These are phyloP conservation scores for Saccharomycodes ludwigii DNA, from an alignment of 805 yeast species.

Conservation along the genomic window DNA sequence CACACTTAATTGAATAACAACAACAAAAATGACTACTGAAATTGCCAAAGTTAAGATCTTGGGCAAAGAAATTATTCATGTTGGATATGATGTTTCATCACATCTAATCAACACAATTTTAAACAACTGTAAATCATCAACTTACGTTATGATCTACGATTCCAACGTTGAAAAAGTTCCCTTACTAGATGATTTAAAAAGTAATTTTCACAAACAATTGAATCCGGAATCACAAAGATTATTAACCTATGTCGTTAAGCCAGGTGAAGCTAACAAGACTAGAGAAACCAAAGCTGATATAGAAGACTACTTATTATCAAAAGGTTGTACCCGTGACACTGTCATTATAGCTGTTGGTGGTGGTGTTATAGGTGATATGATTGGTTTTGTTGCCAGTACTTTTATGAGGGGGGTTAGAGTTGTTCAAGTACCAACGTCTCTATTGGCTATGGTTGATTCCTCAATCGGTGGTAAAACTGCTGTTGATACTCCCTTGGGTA, in stretches of 20 bases:
- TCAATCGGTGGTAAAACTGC: slow-evolving; percentile 98
- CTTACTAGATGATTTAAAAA: slow-evolving; percentile 37
- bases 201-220: slow-evolving; percentile 30
- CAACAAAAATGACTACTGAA: slow-evolving; percentile 4
- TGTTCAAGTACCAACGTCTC: slow-evolving; percentile 86
- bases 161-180: slow-evolving; percentile 60
- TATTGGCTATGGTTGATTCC: slow-evolving; percentile 95
- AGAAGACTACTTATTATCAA: slow-evolving; percentile 70
- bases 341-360: slow-evolving; percentile 93
- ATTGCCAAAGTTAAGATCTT: slow-evolving; percentile 55
- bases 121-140: slow-evolving; percentile 58
- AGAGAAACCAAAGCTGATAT: slow-evolving; percentile 84
- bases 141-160: slow-evolving; percentile 87
- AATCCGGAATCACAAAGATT: slow-evolving; percentile 47
- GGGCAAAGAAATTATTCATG: slow-evolving; percentile 75
- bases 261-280: slow-evolving; percentile 87
- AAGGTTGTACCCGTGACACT: slow-evolving; percentile 94
- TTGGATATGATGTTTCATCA: slow-evolving; percentile 70
- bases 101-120: slow-evolving; percentile 65
- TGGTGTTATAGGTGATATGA: slow-evolving; percentile 98
- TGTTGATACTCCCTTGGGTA: slow-evolving; percentile 91
- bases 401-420: slow-evolving; percentile 97
- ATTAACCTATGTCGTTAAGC: slow-evolving; percentile 63
- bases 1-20: not conserved
- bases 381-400: slow-evolving; percentile 97